Base-by-base conservation (phyloP, 768 basidiomycete species). In the Hygrophorus pudorinus region DNA sequence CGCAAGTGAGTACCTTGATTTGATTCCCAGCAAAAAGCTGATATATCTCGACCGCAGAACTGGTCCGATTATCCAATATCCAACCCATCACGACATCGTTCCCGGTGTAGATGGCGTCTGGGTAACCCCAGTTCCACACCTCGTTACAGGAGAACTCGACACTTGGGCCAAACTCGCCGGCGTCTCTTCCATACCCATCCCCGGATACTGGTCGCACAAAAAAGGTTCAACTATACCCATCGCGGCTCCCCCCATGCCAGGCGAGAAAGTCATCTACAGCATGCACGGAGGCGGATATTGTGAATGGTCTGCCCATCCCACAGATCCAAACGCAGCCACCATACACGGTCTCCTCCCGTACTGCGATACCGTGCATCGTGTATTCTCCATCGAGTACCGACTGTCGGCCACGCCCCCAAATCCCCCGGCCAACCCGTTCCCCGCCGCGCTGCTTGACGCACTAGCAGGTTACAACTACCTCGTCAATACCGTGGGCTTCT, bases 391-490 rank as follows among this genome's bases (percentile, higher is more conserved):
- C 38, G 87, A 88, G 60, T 91, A 90, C 59, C 79, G 85, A 4
- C 71, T 81, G 35, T 75, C 77, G 30, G 62, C 74, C 6, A 56
- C 61, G 9, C 56, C 63, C 38, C 69, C 75, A 18, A 62, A 62
- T 53, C 48, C 56, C 20, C 59, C 65, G 9, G 61, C 60, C 3
- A 67, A 79, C 48, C 73, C 84, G 5, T 90, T 90, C 65, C 87
- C 87, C 0, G 67, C 81, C 0, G 82, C 82, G 14, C 65, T 91
- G 0, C 61, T 90, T 10, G 86, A 91, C 54, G 78, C 76, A 2
- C 60, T 89, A 7, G 74, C 81, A 1, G 85, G 80, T 5, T 91
- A 88, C 58, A 62, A 71, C 37, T 81, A 88, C 57, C 78, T 88
- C 14, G 67, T 82, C 30, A 64, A 72, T 38, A 61, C 54, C 7